These are phyloP conservation scores for Kazachstania bromeliacearum DNA, from an alignment of 805 yeast genomes.

Conservation along the genomic window DNA sequence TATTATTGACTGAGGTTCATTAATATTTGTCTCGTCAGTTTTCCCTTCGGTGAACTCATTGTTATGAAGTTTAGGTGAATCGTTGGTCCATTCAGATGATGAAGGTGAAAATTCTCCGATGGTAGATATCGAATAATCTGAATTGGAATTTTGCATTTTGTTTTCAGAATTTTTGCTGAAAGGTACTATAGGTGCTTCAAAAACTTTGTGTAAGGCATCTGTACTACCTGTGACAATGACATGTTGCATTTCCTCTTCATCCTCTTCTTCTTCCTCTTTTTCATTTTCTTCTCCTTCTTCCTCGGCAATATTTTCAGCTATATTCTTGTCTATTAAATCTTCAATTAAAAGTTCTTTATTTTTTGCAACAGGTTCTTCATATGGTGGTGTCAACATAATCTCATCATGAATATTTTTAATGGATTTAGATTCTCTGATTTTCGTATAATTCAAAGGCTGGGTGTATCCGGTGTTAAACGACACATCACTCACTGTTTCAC, in stretches of 20 bases:
- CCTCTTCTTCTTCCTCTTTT: background rate
- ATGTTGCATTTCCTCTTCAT: background rate
- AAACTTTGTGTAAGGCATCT: conserved; percentile 19
- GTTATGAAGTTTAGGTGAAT: conserved; percentile 28
- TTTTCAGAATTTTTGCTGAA: conserved; percentile 11
- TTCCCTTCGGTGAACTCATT: background rate
- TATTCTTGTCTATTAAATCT: conserved; percentile 4
- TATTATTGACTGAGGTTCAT: conserved; percentile 5
- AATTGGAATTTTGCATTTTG: conserved; percentile 24
- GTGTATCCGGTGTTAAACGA: conserved; percentile 25
- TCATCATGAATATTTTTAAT: conserved; percentile 5
- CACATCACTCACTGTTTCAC: conserved; percentile 28
- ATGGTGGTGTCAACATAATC: background rate
- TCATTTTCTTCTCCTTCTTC: conserved; percentile 11
- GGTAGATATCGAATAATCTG: conserved; percentile 31
- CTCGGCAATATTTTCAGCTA: conserved; percentile 4
- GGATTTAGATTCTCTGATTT: conserved; percentile 12
- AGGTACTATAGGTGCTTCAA: conserved; percentile 25
- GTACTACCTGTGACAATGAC: background rate
- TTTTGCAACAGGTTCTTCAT: background rate
- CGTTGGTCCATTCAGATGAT: conserved; percentile 35
- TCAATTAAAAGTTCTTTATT: background rate
- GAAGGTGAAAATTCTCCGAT: conserved; percentile 41
- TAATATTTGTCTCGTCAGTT: background rate
- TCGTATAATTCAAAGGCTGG: conserved; percentile 22